These are phyloP conservation scores for Bipolaris victoriae DNA, from an alignment of 2,329 filamentous ascomycete genomes.

Conservation along the genomic window DNA sequence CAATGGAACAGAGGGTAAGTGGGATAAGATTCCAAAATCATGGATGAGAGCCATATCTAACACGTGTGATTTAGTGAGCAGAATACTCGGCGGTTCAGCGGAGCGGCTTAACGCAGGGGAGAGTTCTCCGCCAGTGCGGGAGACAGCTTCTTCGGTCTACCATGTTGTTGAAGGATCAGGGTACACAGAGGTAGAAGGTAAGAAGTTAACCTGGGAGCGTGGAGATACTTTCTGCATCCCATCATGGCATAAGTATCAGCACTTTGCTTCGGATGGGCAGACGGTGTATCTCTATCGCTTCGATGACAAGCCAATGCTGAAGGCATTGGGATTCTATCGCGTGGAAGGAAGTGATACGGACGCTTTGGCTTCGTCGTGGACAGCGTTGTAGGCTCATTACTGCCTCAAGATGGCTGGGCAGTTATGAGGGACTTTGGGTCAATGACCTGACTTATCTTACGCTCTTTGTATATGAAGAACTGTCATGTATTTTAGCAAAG, in stretches of 20 bases:
- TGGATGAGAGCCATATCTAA: not conserved
- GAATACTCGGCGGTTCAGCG: not conserved
- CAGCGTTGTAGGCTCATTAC: not conserved
- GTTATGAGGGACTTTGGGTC: not conserved
- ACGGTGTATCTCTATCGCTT: not conserved
- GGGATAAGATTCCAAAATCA: not conserved
- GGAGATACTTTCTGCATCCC: slow-evolving; percentile 1
- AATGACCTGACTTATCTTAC: not conserved
- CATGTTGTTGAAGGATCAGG: not conserved
- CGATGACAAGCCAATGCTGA: slow-evolving; percentile 1
- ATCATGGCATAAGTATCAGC: slow-evolving; percentile 1
- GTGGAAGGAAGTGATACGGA: slow-evolving; percentile 1
- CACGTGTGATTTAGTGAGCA: not conserved
- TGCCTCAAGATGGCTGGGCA: not conserved
- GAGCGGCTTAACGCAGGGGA: not conserved
- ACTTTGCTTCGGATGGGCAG: not conserved
- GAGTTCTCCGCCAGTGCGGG: not conserved
- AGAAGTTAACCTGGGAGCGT: not conserved
- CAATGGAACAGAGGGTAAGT: not conserved
- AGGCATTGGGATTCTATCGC: slow-evolving; percentile 1
- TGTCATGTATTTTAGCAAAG: not conserved
- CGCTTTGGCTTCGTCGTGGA: not conserved
- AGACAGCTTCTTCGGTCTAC: not conserved
- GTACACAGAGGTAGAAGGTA: not conserved
- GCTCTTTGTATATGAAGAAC: not conserved